phyloP scores from a whole-genome alignment of 1,284 basidiomycete species.

The Tausonia pullulans region DNA sequence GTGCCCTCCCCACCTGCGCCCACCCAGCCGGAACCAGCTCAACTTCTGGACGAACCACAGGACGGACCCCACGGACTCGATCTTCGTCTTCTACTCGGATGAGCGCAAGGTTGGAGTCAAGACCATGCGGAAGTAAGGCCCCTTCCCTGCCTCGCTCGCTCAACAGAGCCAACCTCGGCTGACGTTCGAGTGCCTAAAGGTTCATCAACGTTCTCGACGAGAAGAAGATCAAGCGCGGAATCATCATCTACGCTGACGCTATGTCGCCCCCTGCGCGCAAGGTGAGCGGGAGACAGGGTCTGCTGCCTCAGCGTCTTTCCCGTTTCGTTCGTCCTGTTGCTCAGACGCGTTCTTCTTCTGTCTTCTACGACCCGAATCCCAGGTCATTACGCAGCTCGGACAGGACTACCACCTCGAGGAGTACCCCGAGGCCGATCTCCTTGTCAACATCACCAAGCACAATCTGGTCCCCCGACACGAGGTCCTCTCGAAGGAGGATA shows the following conservation, averaged over 20 bases:
- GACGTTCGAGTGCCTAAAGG: constrained; percentile 39
- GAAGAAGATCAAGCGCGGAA: constrained; percentile 76
- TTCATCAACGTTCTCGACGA: constrained; percentile 78
- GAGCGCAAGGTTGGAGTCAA: constrained; percentile 88
- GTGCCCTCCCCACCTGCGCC: neutral
- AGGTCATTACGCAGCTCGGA: constrained; percentile 85
- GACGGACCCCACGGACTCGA: constrained; percentile 60
- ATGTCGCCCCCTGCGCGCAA: constrained; percentile 96
- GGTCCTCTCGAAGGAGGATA: constrained; percentile 75
- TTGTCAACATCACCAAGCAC: constrained; percentile 97
- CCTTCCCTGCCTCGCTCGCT: neutral
- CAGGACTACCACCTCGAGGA: constrained; percentile 82
- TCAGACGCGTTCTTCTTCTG: neutral
- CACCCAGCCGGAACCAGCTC: constrained; percentile 63
- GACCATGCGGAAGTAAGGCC: constrained; percentile 81
- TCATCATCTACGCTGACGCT: constrained; percentile 90
- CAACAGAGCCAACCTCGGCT: neutral
- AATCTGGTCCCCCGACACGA: constrained; percentile 90
- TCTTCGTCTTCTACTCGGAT: constrained; percentile 89
- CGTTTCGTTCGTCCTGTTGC: neutral
- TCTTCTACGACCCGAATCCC: neutral
- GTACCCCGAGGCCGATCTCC: constrained; percentile 88
- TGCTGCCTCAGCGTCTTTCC: constrained; percentile 20
- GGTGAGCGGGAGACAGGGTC: constrained; percentile 16
- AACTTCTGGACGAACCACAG: constrained; percentile 74